A percentile compares a stretch with the other conserved stretches of the same genome.
phyloP scores from a whole-genome alignment of 164 flowering plant species.

The Stephania yunnanensis region DNA sequence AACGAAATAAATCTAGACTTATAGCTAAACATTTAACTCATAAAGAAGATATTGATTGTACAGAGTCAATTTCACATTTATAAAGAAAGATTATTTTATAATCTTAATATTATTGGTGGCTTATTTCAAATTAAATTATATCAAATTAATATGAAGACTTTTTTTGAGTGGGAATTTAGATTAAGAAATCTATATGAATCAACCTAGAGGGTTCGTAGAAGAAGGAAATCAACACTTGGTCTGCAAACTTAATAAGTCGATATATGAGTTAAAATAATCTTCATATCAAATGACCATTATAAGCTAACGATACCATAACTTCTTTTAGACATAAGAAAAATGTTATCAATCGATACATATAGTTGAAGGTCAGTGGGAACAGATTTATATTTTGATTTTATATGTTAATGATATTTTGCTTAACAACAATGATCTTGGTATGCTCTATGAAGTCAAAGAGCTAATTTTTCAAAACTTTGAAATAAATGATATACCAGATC shows the following conservation, averaged over 20 bases:
- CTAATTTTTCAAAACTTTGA: too few species aligned
- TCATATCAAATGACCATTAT: background rate
- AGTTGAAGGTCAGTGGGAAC: background rate
- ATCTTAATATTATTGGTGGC: background rate
- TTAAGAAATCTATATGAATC: background rate
- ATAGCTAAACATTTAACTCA: background rate
- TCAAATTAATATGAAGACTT: background rate
- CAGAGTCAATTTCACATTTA: background rate
- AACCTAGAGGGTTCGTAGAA: background rate
- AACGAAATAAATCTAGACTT: slow-evolving; percentile 6
- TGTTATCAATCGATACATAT: background rate
- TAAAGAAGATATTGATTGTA: background rate
- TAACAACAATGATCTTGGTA: too few species aligned
- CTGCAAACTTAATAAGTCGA: too few species aligned
- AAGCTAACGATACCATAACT: background rate
- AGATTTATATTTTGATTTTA: background rate
- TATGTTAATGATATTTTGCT: too few species aligned
- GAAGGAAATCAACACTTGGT: background rate
- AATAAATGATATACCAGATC: too few species aligned
- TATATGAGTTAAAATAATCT: background rate
- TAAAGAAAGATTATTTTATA: background rate
- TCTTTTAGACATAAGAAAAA: background rate
- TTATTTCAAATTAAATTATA: background rate
- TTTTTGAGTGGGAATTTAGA: background rate
- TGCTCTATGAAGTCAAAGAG: too few species aligned